These are phyloP conservation scores for Colletotrichum eremochloae DNA, from an alignment of 2,329 filamentous ascomycete species.

Conservation along the genomic window DNA sequence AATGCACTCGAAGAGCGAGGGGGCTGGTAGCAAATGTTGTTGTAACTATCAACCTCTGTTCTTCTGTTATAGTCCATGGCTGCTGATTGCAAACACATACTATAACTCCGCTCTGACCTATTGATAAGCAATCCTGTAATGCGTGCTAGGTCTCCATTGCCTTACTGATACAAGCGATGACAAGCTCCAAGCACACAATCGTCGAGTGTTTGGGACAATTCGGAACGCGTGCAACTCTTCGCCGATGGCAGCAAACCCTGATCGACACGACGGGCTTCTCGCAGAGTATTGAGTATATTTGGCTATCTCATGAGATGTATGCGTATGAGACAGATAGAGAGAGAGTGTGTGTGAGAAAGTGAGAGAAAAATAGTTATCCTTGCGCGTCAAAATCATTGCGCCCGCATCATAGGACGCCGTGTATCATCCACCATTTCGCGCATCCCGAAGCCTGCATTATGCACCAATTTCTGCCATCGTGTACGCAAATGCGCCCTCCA, in stretches of 20 bases:
- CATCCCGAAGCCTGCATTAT: not conserved
- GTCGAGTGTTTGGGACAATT: not conserved
- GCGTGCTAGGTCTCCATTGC: not conserved
- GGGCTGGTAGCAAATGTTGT: not conserved
- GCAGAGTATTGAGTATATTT: not conserved
- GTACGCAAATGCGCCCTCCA: not conserved
- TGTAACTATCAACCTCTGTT: not conserved
- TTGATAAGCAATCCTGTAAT: not conserved
- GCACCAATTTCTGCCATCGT: not conserved
- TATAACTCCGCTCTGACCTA: not conserved
- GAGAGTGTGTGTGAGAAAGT: not conserved
- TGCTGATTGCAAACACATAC: not conserved
- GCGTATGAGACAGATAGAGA: not conserved
- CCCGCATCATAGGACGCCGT: not conserved
- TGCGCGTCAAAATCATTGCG: not conserved
- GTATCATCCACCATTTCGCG: not conserved
- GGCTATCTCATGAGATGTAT: not conserved
- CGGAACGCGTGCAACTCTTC: not conserved
- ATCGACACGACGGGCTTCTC: not conserved
- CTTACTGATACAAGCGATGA: not conserved
- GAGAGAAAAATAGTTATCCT: not conserved
- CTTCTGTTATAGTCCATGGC: not conserved
- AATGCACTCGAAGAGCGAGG: not conserved
- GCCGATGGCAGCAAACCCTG: not conserved
- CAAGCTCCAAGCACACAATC: not conserved